Conservation (phyloP, 2,329 filamentous ascomycete genomes). For the Fusarium euwallaceae region DNA sequence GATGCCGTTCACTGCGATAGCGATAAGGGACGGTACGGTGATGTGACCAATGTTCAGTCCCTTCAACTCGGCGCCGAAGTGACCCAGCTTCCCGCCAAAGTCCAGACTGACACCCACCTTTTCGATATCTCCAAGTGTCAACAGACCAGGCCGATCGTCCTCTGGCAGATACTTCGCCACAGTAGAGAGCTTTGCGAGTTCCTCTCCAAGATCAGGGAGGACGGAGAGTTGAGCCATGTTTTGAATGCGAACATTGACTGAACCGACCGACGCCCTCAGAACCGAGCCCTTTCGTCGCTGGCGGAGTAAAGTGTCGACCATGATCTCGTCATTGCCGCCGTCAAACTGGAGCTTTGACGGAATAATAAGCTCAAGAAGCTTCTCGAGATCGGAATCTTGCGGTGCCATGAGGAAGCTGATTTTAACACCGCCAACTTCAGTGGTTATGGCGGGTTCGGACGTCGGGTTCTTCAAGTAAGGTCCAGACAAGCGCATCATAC, state of each 20-base stretch:
- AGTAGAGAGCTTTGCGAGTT: conserved; percentile 84
- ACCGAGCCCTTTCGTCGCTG: conserved; percentile 91
- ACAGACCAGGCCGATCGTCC: conserved; percentile 89
- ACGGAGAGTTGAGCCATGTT: conserved; percentile 75
- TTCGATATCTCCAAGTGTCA: conserved; percentile 79
- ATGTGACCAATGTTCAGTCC: conserved; percentile 84
- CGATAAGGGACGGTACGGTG: conserved; percentile 84
- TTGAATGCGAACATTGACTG: conserved; percentile 72
- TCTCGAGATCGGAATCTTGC: conserved; percentile 83
- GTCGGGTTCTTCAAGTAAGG: conserved; percentile 70
- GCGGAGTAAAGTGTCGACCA: conserved; percentile 89
- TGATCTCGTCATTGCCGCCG: conserved; percentile 89
- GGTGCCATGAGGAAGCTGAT: conserved; percentile 81
- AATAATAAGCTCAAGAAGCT: conserved; percentile 86
- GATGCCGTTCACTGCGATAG: conserved; percentile 78
- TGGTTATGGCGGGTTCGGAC: conserved; percentile 70
- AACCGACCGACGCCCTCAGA: conserved; percentile 76
- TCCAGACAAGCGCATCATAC: conserved; percentile 80
- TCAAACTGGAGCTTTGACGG: conserved; percentile 92
- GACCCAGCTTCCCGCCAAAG: conserved; percentile 77
- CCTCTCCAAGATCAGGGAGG: conserved; percentile 79
- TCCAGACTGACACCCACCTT: conserved; percentile 72
- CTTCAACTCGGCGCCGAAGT: conserved; percentile 67
- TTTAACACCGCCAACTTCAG: conserved; percentile 75
- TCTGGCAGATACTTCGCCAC: conserved; percentile 96